A percentile compares a stretch with the other conserved stretches of the same genome.
These are phyloP conservation scores for Xerocomus cyaneibrunnescens DNA, from an alignment of 1,284 basidiomycete species.

Conservation along the genomic window DNA sequence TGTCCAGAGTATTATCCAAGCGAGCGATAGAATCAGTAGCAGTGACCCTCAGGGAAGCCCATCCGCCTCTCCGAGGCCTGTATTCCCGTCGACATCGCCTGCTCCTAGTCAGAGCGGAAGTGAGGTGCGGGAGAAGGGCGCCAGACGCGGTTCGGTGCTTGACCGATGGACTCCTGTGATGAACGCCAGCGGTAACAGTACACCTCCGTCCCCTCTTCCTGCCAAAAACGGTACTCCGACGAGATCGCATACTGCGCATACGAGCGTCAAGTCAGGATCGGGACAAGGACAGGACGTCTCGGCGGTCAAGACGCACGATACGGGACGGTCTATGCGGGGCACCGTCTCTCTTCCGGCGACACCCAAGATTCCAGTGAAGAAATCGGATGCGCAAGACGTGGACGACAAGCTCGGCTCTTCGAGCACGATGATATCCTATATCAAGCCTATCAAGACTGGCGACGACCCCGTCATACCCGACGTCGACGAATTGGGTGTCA, in stretches of 20 bases:
- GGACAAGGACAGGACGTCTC: slow-evolving; percentile 26
- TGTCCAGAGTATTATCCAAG: slow-evolving; percentile 76
- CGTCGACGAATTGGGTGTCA: slow-evolving; percentile 62
- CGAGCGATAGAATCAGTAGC: slow-evolving; percentile 51
- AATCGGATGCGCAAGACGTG: slow-evolving; percentile 17
- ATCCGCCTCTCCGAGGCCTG: slow-evolving; percentile 19
- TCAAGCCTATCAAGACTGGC: slow-evolving; percentile 51
- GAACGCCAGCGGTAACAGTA: slow-evolving; percentile 12
- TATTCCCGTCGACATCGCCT: slow-evolving; percentile 32
- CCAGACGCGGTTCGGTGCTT: slow-evolving; percentile 54
- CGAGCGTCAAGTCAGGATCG: slow-evolving; percentile 8
- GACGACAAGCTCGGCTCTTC: slow-evolving; percentile 44
- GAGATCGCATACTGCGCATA: slow-evolving; percentile 17
- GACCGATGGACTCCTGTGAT: slow-evolving; percentile 61
- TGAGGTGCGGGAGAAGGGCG: slow-evolving; percentile 33
- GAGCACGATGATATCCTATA: slow-evolving; percentile 51
- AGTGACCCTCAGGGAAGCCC: slow-evolving; percentile 32
- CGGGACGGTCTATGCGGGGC: slow-evolving; percentile 31
- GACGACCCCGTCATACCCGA: slow-evolving; percentile 39
- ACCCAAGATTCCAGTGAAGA: slow-evolving; percentile 31
- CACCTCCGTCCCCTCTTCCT: slow-evolving; percentile 38
- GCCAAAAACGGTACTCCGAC: slow-evolving; percentile 36
- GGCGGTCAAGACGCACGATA: slow-evolving; percentile 30
- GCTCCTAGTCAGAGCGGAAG: slow-evolving; percentile 36
- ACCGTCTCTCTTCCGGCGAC: slow-evolving; percentile 27